Percentiles rank a stretch among this genome's conserved stretches.
Conservation (phyloP, 1,284 basidiomycete genomes). For the Clitocybe nebularis region DNA sequence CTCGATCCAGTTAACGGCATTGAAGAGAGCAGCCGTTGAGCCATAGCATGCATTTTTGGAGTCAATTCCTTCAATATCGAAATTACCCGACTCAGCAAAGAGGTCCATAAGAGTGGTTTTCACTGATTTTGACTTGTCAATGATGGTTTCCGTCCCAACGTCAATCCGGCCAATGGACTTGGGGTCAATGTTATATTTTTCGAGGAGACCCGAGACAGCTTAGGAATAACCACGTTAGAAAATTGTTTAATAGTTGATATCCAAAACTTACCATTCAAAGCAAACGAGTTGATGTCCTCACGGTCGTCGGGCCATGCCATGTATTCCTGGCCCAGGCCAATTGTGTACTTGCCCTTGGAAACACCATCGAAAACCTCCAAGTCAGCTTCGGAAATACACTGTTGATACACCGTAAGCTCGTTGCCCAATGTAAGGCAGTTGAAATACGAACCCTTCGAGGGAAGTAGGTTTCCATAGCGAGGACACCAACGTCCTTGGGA, state of each 20-base stretch:
- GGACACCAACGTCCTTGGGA: constrained; percentile 89
- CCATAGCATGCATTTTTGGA: constrained; percentile 99
- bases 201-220: constrained; percentile 85
- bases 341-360: constrained; percentile 97
- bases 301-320: constrained; percentile 98
- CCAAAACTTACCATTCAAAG: constrained; percentile 77
- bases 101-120: constrained; percentile 99
- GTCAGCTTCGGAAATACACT: constrained; percentile 94
- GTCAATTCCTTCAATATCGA: constrained; percentile 98
- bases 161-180: constrained; percentile 95
- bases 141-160: constrained; percentile 98
- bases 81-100: constrained; percentile 89
- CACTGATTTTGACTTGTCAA: constrained; percentile 99
- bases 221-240: not conserved
- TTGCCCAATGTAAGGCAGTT: constrained; percentile 6
- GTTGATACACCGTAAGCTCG: constrained; percentile 16
- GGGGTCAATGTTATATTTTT: constrained; percentile 96
- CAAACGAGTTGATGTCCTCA: constrained; percentile 99
- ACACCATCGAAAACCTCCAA: constrained; percentile 97
- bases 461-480: constrained; percentile 93
- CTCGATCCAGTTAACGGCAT: constrained; percentile 97
- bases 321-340: constrained; percentile 94
- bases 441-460: constrained; percentile 71
- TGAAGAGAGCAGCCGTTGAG: constrained; percentile 97
- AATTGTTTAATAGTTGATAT: not conserved